A percentile compares a stretch with the other conserved stretches of the same genome.
phyloP scores from a whole-genome alignment of 192 early-diverging fungal species.

The Funneliformis mosseae region DNA sequence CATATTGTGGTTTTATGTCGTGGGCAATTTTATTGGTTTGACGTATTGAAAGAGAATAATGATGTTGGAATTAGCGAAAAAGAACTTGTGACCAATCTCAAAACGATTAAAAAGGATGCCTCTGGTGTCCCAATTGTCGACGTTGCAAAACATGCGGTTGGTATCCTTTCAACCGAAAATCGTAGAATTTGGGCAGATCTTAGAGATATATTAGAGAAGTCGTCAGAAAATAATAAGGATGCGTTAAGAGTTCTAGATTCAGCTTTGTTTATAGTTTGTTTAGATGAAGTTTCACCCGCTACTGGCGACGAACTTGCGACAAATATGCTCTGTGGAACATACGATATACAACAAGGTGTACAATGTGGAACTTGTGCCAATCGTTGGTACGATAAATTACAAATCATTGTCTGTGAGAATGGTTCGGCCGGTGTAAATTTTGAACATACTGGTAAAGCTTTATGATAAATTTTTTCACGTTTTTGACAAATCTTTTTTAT shows the following conservation, averaged over 20 bases:
- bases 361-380: constrained; percentile 63
- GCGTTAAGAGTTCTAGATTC: constrained; percentile 66
- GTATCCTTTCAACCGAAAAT: constrained; percentile 74
- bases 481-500: background rate
- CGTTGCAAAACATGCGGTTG: constrained; percentile 61
- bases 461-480: background rate
- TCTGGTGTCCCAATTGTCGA: constrained; percentile 49
- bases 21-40: constrained; percentile 78
- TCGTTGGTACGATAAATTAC: constrained; percentile 85
- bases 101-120: constrained; percentile 60
- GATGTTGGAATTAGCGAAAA: constrained; percentile 56
- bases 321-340: constrained; percentile 55
- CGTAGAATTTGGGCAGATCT: constrained; percentile 74
- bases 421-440: constrained; percentile 90
- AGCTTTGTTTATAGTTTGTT: constrained; percentile 72
- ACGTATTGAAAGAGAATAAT: constrained; percentile 65
- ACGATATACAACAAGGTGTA: constrained; percentile 47
- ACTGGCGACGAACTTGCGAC: constrained; percentile 43
- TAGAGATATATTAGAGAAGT: constrained; percentile 57
- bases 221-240: constrained; percentile 45
- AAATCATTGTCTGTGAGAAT: constrained; percentile 73
- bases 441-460: constrained; percentile 70
- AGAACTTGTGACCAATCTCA: constrained; percentile 71
- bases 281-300: constrained; percentile 67
- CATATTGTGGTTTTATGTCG: constrained; percentile 72